phyloP scores from a whole-genome alignment of 768 basidiomycete genomes.

The Hygrocybe punicea region DNA sequence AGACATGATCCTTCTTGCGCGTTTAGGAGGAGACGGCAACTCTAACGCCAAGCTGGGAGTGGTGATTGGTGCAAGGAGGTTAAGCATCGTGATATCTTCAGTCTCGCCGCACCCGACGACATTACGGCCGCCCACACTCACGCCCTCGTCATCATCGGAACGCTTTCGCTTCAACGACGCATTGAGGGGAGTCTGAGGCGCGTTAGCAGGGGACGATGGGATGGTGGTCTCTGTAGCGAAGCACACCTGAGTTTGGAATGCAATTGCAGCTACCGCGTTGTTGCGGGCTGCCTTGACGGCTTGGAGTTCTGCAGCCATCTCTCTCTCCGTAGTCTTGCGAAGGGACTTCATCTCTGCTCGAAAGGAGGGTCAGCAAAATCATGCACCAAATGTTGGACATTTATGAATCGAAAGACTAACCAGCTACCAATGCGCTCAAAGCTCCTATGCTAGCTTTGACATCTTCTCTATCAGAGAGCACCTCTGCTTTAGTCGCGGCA shows the following conservation, averaged over 20 bases:
- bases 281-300: conserved; percentile 40
- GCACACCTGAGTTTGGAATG: conserved; percentile 37
- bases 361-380: not conserved
- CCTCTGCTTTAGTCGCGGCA: not conserved
- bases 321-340: conserved; percentile 41
- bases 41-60: conserved; percentile 9
- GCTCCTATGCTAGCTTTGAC: conserved; percentile 33
- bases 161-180: conserved; percentile 65
- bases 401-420: conserved; percentile 29
- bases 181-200: conserved; percentile 27
- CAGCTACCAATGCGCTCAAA: conserved; percentile 40
- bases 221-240: conserved; percentile 11
- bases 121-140: conserved; percentile 29
- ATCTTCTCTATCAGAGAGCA: conserved; percentile 21
- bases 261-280: conserved; percentile 36
- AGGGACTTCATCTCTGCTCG: conserved; percentile 45
- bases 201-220: conserved; percentile 13
- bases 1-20: conserved; percentile 40
- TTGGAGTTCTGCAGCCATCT: conserved; percentile 47
- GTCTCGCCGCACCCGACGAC: not conserved
- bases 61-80: conserved; percentile 12
- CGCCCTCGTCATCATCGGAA: conserved; percentile 38
- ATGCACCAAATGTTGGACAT: not conserved
- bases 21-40: conserved; percentile 39
- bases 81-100: conserved; percentile 2